A percentile compares a stretch with the other conserved stretches of the same genome.
These are phyloP conservation scores for Nicotiana knightiana DNA, from an alignment of 257 asterid species.

Conservation along the genomic window DNA sequence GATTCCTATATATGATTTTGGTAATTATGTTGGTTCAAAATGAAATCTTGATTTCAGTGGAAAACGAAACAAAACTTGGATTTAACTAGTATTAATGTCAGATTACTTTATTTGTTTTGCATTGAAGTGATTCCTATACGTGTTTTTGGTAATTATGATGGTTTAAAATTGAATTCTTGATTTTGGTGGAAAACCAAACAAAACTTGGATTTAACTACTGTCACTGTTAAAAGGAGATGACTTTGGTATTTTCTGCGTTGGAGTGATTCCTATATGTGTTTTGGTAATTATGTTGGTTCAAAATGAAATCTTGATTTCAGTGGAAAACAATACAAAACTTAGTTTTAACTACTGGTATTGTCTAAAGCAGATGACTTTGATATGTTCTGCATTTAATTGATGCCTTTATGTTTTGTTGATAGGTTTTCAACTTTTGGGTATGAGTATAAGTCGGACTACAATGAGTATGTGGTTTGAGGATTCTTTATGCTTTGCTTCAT, in stretches of 20 bases:
- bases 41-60: neutral
- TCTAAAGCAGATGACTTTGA: neutral
- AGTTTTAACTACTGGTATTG: neutral
- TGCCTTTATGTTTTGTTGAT: neutral
- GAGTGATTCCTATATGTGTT: neutral
- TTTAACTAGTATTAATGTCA: neutral
- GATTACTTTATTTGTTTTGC: neutral
- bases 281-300: neutral
- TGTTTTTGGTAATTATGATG: neutral
- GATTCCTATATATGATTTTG: neutral
- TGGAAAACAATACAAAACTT: neutral
- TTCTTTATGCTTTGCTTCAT: conserved; percentile 21
- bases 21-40: neutral
- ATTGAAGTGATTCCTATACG: neutral
- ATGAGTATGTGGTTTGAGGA: conserved; percentile 34
- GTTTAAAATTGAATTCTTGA: neutral
- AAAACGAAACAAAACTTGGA: neutral
- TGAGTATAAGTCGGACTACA: conserved; percentile 18
- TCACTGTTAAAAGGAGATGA: neutral
- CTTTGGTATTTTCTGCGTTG: neutral
- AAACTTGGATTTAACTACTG: neutral
- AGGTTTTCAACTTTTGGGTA: conserved; percentile 26
- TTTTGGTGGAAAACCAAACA: neutral
- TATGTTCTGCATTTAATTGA: neutral
- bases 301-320: neutral